These are phyloP conservation scores for Wickerhamiella vanderwaltii DNA, from an alignment of 805 yeast genomes.

Conservation along the genomic window DNA sequence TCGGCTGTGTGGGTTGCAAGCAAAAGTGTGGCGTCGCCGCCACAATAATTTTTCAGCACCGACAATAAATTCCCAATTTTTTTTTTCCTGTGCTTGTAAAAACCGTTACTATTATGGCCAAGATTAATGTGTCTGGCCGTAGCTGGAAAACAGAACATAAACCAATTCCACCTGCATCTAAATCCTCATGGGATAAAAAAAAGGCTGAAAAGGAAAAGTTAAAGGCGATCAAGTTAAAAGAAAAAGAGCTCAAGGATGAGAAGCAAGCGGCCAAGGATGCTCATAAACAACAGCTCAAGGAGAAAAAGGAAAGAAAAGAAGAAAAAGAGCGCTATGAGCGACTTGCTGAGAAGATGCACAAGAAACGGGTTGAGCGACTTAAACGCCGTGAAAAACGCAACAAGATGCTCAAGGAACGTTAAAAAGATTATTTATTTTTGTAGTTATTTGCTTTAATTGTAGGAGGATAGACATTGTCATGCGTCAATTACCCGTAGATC, in stretches of 20 bases:
- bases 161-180: conserved; percentile 29
- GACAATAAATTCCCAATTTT: not conserved
- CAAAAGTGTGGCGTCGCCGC: no score
- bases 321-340: conserved; percentile 81
- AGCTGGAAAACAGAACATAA: conserved; percentile 29
- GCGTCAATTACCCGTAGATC: no score
- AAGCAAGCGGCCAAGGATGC: conserved; percentile 48
- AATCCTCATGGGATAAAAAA: conserved; percentile 51
- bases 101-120: no score
- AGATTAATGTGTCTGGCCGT: conserved; percentile 27
- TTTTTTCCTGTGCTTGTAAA: no score
- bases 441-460: no score
- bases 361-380: conserved; percentile 80
- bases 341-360: conserved; percentile 78
- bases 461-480: no score
- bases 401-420: conserved; percentile 84
- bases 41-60: no score
- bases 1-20: no score
- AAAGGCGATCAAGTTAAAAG: conserved; percentile 51
- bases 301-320: conserved; percentile 65
- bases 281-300: conserved; percentile 36
- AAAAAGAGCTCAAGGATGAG: conserved; percentile 66
- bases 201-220: conserved; percentile 55
- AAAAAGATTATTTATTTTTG: conserved; percentile 13
- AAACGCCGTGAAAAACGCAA: conserved; percentile 90